Base-by-base conservation (phyloP, 2,329 filamentous ascomycete genomes). In the Didymella exigua region DNA sequence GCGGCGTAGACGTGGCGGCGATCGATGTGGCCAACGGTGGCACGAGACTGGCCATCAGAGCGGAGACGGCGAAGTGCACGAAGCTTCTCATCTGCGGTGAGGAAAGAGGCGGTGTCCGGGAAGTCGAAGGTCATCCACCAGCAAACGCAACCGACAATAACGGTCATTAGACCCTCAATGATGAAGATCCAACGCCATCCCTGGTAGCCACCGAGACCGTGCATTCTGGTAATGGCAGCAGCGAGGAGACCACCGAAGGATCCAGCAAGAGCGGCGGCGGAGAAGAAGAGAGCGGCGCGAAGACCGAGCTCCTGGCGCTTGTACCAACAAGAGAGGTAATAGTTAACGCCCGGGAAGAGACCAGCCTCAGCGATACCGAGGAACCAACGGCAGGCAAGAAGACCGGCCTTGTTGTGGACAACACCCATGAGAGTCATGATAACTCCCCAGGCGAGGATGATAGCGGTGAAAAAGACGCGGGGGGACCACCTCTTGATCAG, bases 11-110 rank as follows among this genome's bases (percentile, higher is more conserved):
- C 75, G 58, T 73, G 71, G 49, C 66, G 65, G 34, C 67, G 65
- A 46, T 68, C 69, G 43, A 74, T 68, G 34, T 66, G 60, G 47
- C 72, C 71, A 1, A 77, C 72, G 61, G 92, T 89, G 52, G 87
- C 79, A 7, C 85, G 82, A 0, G 85, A 88, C 1, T 88, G 87
- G 66, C 91, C 88, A 60, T 84, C 86, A 60, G 90, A 86, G 2
- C 82, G 81, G 1, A 92, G 79, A 0, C 89, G 84, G 19, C 82
- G 79, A 24, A 84, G 81, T 43, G 90, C 83, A 48, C 82, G 84
- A 0, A 79, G 76, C 4, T 85, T 77, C 63, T 83, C 79, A 4
- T 77, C 68, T 1, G 82, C 72, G 0, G 74, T 79, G 14, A 88
- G 75, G 53, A 88, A 88, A 1, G 77, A 75, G 4, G 86, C 83